phyloP scores from a whole-genome alignment of 768 basidiomycete species.

The Pleurotus tuoliensis region DNA sequence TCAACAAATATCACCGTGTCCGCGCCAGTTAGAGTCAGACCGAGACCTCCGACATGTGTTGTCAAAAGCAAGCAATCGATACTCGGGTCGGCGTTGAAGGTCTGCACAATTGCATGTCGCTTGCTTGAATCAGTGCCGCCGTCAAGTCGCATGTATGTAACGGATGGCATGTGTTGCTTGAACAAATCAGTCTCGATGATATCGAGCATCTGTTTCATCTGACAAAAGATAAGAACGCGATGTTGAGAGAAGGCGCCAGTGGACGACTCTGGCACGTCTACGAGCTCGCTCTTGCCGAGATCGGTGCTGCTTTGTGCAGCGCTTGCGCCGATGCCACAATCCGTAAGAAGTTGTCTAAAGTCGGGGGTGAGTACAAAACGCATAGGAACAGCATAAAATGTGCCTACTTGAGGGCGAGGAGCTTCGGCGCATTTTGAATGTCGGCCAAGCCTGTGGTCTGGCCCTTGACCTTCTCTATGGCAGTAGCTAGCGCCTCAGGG shows the following conservation, averaged over 20 bases:
- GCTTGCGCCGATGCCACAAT: constrained; percentile 85
- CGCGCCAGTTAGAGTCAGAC: constrained; percentile 93
- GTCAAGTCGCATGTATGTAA: constrained; percentile 98
- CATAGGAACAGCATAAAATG: not conserved
- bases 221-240: constrained; percentile 98
- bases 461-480: constrained; percentile 52
- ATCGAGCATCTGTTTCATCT: constrained; percentile 99
- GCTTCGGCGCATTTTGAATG: constrained; percentile 89
- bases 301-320: constrained; percentile 40
- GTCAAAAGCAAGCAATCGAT: constrained; percentile 96
- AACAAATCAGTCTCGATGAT: constrained; percentile 95
- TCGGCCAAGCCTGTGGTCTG: constrained; percentile 55
- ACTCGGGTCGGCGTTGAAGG: constrained; percentile 95
- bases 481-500: constrained; percentile 49
- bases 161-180: constrained; percentile 86
- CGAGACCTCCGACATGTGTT: constrained; percentile 95
- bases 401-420: constrained; percentile 82
- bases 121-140: constrained; percentile 90
- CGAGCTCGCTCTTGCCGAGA: constrained; percentile 61
- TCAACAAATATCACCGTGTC: constrained; percentile 99
- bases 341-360: constrained; percentile 76
- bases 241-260: constrained; percentile 81
- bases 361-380: constrained; percentile 1
- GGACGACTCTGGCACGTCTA: constrained; percentile 53
- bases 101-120: constrained; percentile 95